Evolutionary conservation across 2,329 filamentous ascomycete species (phyloP).

Genomic region (Talaromyces islandicus): DNA sequence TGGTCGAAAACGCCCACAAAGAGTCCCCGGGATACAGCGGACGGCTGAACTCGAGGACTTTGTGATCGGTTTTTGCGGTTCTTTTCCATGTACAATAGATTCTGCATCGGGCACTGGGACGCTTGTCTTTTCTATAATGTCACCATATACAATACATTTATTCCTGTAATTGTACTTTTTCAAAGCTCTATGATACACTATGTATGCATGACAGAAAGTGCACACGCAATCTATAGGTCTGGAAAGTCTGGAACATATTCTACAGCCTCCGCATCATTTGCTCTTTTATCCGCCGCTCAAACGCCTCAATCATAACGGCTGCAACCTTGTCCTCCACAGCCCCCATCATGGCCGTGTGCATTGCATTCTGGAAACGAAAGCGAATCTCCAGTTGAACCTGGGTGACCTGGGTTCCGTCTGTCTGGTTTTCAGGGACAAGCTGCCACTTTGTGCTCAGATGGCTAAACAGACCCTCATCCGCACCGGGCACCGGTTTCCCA

Average conservation of each 20-base stretch:
- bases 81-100: conserved; percentile 13
- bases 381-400: conserved; percentile 70
- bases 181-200: not conserved
- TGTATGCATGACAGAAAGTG: too few relatives aligned
- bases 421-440: conserved; percentile 28
- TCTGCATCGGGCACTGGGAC: conserved; percentile 10
- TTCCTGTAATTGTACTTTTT: not conserved
- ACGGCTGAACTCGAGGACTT: conserved; percentile 1
- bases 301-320: conserved; percentile 84
- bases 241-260: not conserved
- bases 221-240: not conserved
- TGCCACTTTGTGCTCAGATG: conserved; percentile 41
- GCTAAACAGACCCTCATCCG: conserved; percentile 45
- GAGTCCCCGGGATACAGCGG: conserved; percentile 16
- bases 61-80: conserved; percentile 6
- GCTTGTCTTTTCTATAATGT: not conserved
- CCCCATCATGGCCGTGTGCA: conserved; percentile 76
- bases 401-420: conserved; percentile 46
- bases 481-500: conserved; percentile 51
- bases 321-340: conserved; percentile 80
- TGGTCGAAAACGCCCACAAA: conserved; percentile 51
- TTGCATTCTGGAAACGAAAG: conserved; percentile 81
- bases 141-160: not conserved
- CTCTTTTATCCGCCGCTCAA: conserved; percentile 70
- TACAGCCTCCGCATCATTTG: conserved; percentile 18